These are phyloP conservation scores for Primulina tabacum DNA, from an alignment of 257 asterid species.

Conservation along the genomic window DNA sequence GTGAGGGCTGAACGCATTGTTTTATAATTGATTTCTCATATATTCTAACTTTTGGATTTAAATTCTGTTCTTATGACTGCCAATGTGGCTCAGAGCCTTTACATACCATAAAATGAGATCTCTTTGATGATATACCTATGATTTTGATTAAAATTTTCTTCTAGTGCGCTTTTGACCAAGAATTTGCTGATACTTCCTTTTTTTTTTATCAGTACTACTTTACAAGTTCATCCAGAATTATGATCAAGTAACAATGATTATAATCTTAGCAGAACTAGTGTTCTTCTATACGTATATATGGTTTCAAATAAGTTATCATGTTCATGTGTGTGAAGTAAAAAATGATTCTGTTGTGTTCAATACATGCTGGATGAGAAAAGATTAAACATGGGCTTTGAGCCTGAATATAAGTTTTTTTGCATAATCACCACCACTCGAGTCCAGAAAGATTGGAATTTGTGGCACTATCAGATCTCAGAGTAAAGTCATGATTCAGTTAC, in stretches of 20 bases:
- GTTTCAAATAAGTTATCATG: background rate
- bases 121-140: background rate
- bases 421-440: background rate
- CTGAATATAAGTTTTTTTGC: background rate
- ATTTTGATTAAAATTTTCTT: background rate
- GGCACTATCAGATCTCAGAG: background rate
- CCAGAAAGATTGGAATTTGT: background rate
- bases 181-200: constrained; percentile 7
- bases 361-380: background rate
- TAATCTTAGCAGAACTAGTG: background rate
- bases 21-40: constrained; percentile 12
- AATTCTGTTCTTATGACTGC: background rate
- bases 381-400: background rate
- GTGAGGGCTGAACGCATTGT: constrained; percentile 6
- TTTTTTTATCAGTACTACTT: background rate
- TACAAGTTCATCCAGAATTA: background rate
- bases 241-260: no score
- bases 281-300: background rate
- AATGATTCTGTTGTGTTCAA: background rate
- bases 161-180: background rate
- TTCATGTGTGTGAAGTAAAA: background rate
- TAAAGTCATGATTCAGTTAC: background rate
- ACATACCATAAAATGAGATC: background rate
- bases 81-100: background rate
- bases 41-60: background rate